Conservation (phyloP, 1,139 yeast genomes). For the Saccharomyces hybrid region DNA sequence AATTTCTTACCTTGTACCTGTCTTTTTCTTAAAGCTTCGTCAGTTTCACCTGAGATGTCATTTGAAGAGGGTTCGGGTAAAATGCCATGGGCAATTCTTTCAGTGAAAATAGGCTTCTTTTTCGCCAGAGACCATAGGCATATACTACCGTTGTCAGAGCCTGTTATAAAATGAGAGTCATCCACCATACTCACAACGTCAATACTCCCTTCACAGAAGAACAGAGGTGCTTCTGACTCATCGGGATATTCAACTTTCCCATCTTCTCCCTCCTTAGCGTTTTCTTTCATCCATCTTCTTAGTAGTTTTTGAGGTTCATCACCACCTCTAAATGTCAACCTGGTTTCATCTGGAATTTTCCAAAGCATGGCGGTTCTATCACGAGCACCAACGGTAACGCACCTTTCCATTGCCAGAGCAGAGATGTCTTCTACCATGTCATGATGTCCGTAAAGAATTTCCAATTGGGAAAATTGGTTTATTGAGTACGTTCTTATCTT, state of each 20-base stretch:
- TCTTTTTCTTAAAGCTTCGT: slow-evolving; percentile 34
- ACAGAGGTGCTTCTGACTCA: slow-evolving; percentile 32
- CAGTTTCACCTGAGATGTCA: slow-evolving; percentile 63
- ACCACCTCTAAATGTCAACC: slow-evolving; percentile 90
- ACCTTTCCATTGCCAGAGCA: slow-evolving; percentile 75
- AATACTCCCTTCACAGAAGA: slow-evolving; percentile 74
- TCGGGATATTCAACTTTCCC: slow-evolving; percentile 26
- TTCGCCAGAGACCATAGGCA: slow-evolving; percentile 83
- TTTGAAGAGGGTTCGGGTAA: slow-evolving; percentile 43
- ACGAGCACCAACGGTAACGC: slow-evolving; percentile 91
- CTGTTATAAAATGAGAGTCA: slow-evolving; percentile 86
- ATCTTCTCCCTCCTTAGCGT: slow-evolving; percentile 30
- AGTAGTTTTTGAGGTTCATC: slow-evolving; percentile 46
- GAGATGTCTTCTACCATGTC: slow-evolving; percentile 77
- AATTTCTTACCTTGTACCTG: slow-evolving; percentile 48
- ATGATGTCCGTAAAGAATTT: slow-evolving; percentile 90
- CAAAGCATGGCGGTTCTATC: slow-evolving; percentile 93
- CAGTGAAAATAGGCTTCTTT: slow-evolving; percentile 72
- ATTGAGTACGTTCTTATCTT: slow-evolving; percentile 81
- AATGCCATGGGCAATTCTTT: slow-evolving; percentile 72
- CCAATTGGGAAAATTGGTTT: slow-evolving; percentile 81
- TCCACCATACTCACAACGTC: slow-evolving; percentile 89
- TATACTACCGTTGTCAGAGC: slow-evolving; percentile 87
- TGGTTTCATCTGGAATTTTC: slow-evolving; percentile 92
- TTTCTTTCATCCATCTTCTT: slow-evolving; percentile 35